Base-by-base conservation (phyloP, 306 rosid genomes). In the Cicer bijugum region DNA sequence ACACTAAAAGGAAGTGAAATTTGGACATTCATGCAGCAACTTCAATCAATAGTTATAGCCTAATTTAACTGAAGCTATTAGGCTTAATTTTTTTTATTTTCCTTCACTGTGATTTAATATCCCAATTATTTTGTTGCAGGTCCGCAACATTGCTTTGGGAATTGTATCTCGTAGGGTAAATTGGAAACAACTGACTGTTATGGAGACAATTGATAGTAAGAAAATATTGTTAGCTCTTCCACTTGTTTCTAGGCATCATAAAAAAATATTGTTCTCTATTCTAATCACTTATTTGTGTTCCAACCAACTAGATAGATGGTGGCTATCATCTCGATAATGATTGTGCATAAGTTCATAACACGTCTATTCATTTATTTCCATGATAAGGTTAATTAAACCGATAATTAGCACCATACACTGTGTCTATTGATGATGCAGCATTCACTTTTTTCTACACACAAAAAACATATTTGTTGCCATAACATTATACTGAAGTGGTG, bases 131-230 rank as follows among this genome's bases (percentile, higher is more conserved):
- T 77, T 66, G 75, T 82, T 65, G 69, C 86, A 93, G 98, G 98
- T 93, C 20, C 94, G 97, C 4, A 93, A 88, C 81, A 85, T 93
- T 81, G 98, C 98, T 37, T 69, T 89, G 83, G 98, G 97, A 35
- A 85, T 93, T 69, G 88, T 93, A 74, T 89, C 98, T 51, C 98
- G 97, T 51, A 86, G 97, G 75, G 84, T 93, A 67, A 84, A 93
- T 78, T 93, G 98, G 98, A 78, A 89, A 72, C 87, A 86, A 56
- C 62, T 93, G 81, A 93, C 97, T 11, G 75, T 75, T 77, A 78
- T 88, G 89, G 96, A 91, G 82, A 86, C 97, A 12, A 80, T 90
- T 37, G 97, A 92, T 78, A 72, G 97, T 92, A 85, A 89, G 91
- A 74, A 47, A 72, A 45, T 64, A 51, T 48, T 66, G 43, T 43